Evolutionary conservation across 2,329 filamentous ascomycete species (phyloP), one percentile per base, ranked within the genome.

Genomic region (Triangularia setosa): DNA sequence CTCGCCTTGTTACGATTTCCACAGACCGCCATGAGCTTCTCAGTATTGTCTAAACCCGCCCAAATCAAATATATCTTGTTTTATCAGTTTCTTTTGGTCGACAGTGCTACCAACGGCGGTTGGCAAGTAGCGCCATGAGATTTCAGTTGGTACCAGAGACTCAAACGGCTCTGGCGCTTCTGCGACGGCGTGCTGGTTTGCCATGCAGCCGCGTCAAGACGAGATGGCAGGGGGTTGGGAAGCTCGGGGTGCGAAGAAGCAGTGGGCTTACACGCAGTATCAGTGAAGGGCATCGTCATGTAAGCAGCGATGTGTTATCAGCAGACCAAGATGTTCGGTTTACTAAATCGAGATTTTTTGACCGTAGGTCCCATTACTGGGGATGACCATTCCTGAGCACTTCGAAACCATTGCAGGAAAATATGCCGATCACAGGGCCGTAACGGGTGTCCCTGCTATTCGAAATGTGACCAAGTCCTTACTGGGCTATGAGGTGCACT

Each of bases 341-440:
- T 23, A 33, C 48, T 35, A 48, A 21, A 2, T 1, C n/a, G 6
- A 40, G 12, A 16, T 18, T 4, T 35, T 2, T n/a, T 24, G 11
- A 55, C 44, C n/a, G n/a, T n/a, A 92, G 87, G 89, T 90, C 3
- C 81, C 87, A 0, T 79, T 93, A 7, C 83, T 91, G 57, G 78
- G 82, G 5, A 80, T 87, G 63, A 93, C 90, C 0, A 86, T 93
- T 61, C 88, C 90, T 0, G 78, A 90, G 67, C 88, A 94, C 73
- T 93, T 94, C 72, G 81, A 85, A 7, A 80, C 80, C 1, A 80
- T 91, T 40, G 90, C 92, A 40, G 82, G 82, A 8, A 73, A 79
- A 35, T 80, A 87, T 75, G 90, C 90, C 25, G 88, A 92, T 74
- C 81, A 82, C 6, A 81, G 81, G 0, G 87, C 87, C 56, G 81